Base-by-base conservation (phyloP, 352 stramenopile species). In the Phytopythium chamaehyphon region DNA sequence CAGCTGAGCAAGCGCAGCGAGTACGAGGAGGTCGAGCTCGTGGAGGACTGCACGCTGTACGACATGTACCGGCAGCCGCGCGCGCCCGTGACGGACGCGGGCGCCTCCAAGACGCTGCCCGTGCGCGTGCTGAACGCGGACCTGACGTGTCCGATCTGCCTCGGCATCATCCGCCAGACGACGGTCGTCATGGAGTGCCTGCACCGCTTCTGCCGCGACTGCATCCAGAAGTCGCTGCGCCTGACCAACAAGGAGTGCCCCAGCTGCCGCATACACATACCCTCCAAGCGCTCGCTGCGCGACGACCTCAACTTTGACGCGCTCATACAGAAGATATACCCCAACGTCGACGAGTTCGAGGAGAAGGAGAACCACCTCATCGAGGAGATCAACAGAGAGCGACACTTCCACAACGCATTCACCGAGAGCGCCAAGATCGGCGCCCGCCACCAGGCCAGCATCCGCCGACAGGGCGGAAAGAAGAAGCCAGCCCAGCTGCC, bases 101-200 rank as follows among this genome's bases (percentile, higher is more conserved):
- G 33, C 5, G 79, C 71, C 11, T 88, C 71, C 24, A 77, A 77
- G 46, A 83, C 71, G 45, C 51, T 96, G 21, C 70, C 74, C 4
- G 64, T 90, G 47, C 68, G 81, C 40, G 62, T 83, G 33, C 69
- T 96, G 0, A 88, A 92, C 48, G 73, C 83, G 21, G 80, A 96
- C 49, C 73, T 97, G 22, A 88, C 76, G 51, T 97, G 89, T 51
- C 85, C 87, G 11, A 82, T 97, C 42, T 97, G 89, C 52, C 65
- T 97, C 12, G 77, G 85, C 28, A 90, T 93, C 45, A 82, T 93
- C 54, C 73, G 74, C 50, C 73, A 87, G 46, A 91, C 87, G n/a
- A 77, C 78, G 44, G 87, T 95, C 16, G 88, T 97, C 12, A 96
- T 95, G 72, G 82, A 95, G 58, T 97, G 89, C 61, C 69, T 97